Evolutionary conservation across 345 rosid genomes (phyloP).

Genomic region (Populus euphratica): DNA sequence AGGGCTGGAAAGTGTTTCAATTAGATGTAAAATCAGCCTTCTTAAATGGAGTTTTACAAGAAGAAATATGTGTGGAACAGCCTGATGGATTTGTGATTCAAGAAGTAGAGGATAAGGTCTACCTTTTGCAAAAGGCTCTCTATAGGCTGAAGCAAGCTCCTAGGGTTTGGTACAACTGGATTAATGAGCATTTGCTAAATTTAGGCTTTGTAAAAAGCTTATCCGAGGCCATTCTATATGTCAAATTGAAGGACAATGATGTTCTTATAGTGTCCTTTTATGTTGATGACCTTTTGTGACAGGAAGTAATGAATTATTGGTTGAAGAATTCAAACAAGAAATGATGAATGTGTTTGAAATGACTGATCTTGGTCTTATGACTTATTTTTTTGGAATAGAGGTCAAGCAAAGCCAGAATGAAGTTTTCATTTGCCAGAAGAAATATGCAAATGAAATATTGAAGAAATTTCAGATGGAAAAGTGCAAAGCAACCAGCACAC

Average conservation of each 20-base stretch:
- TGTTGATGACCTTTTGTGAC: no score
- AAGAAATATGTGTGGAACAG: background rate
- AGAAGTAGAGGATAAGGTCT: background rate
- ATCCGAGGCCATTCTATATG: background rate
- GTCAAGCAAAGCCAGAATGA: no score
- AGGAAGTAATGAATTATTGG: no score
- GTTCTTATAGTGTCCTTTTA: background rate
- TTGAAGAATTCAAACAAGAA: no score
- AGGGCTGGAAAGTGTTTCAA: background rate
- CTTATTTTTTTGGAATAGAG: no score
- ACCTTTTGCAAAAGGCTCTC: background rate
- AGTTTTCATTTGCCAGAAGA: no score
- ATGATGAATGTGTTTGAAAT: no score
- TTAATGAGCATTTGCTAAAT: background rate
- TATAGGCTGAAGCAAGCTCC: background rate
- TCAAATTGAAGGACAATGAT: background rate
- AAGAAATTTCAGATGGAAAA: no score
- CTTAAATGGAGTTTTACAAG: background rate
- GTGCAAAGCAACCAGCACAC: no score
- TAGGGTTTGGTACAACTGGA: background rate
- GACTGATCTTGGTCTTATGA: no score
- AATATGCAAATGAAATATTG: no score
- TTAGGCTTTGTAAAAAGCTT: background rate
- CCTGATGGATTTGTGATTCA: background rate
- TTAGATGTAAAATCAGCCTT: background rate